Evolutionary conservation across 768 basidiomycete species (phyloP).

Genomic region (Psilocybe cyanescens): DNA sequence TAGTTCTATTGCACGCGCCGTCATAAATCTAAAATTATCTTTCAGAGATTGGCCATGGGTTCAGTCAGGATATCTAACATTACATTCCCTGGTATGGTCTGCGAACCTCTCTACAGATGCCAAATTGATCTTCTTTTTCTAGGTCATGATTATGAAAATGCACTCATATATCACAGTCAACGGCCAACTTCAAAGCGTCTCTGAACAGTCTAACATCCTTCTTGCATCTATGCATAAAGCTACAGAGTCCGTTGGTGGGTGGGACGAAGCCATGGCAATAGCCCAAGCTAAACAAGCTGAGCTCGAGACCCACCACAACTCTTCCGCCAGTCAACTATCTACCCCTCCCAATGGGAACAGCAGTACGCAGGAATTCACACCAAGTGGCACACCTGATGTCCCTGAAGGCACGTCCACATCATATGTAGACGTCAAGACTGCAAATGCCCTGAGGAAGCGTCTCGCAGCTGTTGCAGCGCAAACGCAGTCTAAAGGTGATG

Average conservation of each 20-base stretch:
- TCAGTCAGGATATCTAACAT: slow-evolving; percentile 86
- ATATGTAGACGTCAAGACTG: slow-evolving; percentile 56
- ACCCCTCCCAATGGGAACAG: slow-evolving; percentile 20
- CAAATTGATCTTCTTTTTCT: background rate
- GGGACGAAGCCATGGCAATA: slow-evolving; percentile 59
- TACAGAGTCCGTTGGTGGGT: slow-evolving; percentile 62
- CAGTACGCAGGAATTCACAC: slow-evolving; percentile 33
- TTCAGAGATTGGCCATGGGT: slow-evolving; percentile 95
- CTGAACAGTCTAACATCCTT: slow-evolving; percentile 47
- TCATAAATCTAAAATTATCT: background rate
- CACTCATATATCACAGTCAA: slow-evolving; percentile 93
- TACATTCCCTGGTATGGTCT: slow-evolving; percentile 77
- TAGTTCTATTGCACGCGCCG: background rate
- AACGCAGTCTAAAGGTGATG: slow-evolving; percentile 13
- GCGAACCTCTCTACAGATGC: background rate
- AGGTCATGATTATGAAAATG: slow-evolving; percentile 94
- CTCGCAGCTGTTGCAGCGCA: slow-evolving; percentile 45
- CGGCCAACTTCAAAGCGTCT: slow-evolving; percentile 71
- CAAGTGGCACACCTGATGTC: slow-evolving; percentile 46
- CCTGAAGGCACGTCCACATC: slow-evolving; percentile 52
- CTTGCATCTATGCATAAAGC: slow-evolving; percentile 49
- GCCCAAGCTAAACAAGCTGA: slow-evolving; percentile 51
- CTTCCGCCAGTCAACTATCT: slow-evolving; percentile 11
- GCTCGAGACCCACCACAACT: slow-evolving; percentile 31
- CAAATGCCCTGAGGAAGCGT: slow-evolving; percentile 59